Percentiles rank a stretch among this genome's conserved stretches.
phyloP scores from a whole-genome alignment of 176 grass and related monocot genomes.

The Phoenix dactylifera region DNA sequence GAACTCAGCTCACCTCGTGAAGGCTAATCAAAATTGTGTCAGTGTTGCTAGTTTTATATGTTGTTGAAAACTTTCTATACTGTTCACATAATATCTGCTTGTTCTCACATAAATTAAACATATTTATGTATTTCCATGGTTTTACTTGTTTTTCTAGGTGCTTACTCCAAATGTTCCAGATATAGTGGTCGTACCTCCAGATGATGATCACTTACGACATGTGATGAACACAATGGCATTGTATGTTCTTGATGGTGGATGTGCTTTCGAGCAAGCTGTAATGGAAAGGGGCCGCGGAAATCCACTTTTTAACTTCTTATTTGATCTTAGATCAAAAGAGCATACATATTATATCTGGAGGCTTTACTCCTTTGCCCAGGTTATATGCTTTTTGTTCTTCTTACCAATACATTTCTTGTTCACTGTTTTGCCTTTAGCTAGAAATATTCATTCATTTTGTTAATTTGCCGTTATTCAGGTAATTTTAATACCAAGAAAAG shows the following conservation, averaged over 20 bases:
- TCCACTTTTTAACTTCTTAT: slow-evolving; percentile 79
- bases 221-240: slow-evolving; percentile 95
- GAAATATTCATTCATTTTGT: too few relatives aligned
- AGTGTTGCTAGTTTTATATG: too few relatives aligned
- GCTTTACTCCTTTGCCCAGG: slow-evolving; percentile 98
- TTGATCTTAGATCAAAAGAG: slow-evolving; percentile 84
- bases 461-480: too few relatives aligned
- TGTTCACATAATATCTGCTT: too few relatives aligned
- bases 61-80: too few relatives aligned
- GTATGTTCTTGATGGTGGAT: slow-evolving; percentile 93
- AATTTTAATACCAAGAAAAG: too few relatives aligned
- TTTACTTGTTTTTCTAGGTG: slow-evolving; percentile 54
- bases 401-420: too few relatives aligned
- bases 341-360: slow-evolving; percentile 98
- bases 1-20: too few relatives aligned
- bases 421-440: too few relatives aligned
- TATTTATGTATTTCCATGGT: slow-evolving; percentile 1
- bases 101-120: not conserved
- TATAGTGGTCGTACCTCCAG: slow-evolving; percentile 68
- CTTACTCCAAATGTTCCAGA: slow-evolving; percentile 95
- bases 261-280: slow-evolving; percentile 97
- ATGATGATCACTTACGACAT: slow-evolving; percentile 60
- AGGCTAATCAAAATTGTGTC: too few relatives aligned
- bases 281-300: slow-evolving; percentile 93
- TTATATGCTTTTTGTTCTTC: slow-evolving; percentile 21